Evolutionary conservation across 208 protist species (phyloP).

Genomic region (Chromosphaera perkinsii): DNA sequence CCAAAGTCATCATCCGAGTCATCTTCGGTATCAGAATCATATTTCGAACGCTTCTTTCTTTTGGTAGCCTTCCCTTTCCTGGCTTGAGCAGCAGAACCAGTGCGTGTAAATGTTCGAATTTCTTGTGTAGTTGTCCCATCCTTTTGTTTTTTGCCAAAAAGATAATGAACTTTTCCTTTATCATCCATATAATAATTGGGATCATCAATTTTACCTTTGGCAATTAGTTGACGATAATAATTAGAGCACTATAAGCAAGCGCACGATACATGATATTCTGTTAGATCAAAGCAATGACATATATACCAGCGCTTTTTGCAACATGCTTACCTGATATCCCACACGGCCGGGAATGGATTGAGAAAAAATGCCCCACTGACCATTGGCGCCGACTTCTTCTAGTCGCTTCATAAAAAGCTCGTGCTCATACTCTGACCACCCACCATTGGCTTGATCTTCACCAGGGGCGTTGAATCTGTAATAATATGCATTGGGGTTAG

Average conservation of each 20-base stretch:
- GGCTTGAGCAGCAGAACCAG: no score
- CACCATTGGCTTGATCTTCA: constrained; percentile 41
- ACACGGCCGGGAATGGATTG: constrained; percentile 59
- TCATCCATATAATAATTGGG: constrained; percentile 47
- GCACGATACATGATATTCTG: neutral
- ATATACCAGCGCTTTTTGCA: no score
- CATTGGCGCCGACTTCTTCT: constrained; percentile 46
- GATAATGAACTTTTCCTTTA: constrained; percentile 47
- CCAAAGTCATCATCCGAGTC: neutral
- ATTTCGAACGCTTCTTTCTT: no score
- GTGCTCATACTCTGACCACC: constrained; percentile 45
- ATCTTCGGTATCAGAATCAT: neutral
- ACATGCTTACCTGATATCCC: constrained; percentile 56
- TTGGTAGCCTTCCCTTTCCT: no score
- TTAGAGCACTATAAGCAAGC: constrained; percentile 28
- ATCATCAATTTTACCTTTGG: constrained; percentile 37
- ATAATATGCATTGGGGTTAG: constrained; percentile 60
- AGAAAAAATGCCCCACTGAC: constrained; percentile 61
- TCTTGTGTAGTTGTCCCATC: no score
- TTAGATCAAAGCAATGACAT: no score
- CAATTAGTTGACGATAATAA: constrained; percentile 43
- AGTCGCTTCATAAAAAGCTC: constrained; percentile 45
- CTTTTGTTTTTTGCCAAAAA: no score
- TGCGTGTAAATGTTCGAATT: no score
- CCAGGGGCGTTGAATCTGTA: constrained; percentile 58